phyloP scores from a whole-genome alignment of 140 eudicot species.

The Bidens hawaiensis region DNA sequence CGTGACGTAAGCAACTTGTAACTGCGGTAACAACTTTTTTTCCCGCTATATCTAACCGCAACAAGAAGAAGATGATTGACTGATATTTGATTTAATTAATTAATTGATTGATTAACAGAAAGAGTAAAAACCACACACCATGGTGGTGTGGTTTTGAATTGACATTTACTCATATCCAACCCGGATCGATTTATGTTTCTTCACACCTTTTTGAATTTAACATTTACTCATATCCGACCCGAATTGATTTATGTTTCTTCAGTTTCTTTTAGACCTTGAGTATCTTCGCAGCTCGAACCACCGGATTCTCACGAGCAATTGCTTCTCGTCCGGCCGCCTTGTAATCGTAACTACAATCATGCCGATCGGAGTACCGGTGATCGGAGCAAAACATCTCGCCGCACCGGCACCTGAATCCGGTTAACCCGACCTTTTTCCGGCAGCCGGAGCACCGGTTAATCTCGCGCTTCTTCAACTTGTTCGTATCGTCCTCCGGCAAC shows the following conservation, averaged over 20 bases:
- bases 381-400: slow-evolving; percentile 53
- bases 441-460: slow-evolving; percentile 59
- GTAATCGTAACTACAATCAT: slow-evolving; percentile 57
- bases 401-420: slow-evolving; percentile 57
- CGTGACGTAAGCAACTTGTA: slow-evolving; percentile 30
- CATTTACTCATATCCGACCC: too few species aligned
- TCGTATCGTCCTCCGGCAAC: not conserved
- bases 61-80: slow-evolving; percentile 5
- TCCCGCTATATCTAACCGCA: slow-evolving; percentile 1
- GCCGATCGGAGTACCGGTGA: slow-evolving; percentile 58
- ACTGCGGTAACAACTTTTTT: not conserved
- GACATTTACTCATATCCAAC: too few species aligned
- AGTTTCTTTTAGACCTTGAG: slow-evolving; percentile 58
- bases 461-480: slow-evolving; percentile 23
- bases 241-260: too few species aligned
- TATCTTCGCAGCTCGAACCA: slow-evolving; percentile 60
- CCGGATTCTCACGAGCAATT: slow-evolving; percentile 65
- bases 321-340: slow-evolving; percentile 70
- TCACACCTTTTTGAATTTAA: too few species aligned
- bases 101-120: not conserved
- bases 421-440: slow-evolving; percentile 52
- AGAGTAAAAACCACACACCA: slow-evolving; percentile 10
- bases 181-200: too few species aligned
- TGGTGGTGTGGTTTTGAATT: too few species aligned
- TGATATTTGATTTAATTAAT: too few species aligned